Percentiles rank a stretch among this genome's conserved stretches.
These are phyloP conservation scores for Plantago lanceolata DNA, from an alignment of 305 asterid species.

Conservation along the genomic window DNA sequence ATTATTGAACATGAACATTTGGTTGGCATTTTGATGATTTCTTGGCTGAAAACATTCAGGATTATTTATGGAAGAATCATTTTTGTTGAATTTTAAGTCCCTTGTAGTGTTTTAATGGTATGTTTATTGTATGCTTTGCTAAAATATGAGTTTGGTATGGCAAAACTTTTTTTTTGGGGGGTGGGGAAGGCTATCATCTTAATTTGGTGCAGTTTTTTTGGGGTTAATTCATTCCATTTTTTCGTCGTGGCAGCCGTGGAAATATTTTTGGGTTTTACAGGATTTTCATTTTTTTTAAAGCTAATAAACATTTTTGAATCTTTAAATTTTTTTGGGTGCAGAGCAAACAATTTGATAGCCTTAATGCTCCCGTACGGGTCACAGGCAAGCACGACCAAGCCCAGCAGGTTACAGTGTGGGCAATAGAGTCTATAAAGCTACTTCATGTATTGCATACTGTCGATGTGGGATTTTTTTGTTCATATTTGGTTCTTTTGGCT, in stretches of 20 bases:
- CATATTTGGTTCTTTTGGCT: not conserved
- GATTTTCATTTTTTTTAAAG: too few species aligned
- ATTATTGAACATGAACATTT: not conserved
- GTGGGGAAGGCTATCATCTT: not conserved
- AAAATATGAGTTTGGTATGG: not conserved
- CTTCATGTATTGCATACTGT: not conserved
- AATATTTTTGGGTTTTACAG: too few species aligned
- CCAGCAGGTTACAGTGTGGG: too few species aligned
- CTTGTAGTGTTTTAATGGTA: too few species aligned
- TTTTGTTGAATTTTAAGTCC: not conserved
- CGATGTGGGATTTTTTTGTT: slow-evolving; percentile 1
- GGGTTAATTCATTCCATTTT: too few species aligned
- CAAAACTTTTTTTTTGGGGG: not conserved
- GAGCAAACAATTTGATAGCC: not conserved
- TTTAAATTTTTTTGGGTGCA: not conserved
- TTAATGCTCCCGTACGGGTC: not conserved
- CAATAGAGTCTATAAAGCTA: not conserved
- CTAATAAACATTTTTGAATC: too few species aligned
- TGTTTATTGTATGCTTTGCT: too few species aligned
- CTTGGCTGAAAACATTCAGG: too few species aligned
- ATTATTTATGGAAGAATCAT: not conserved
- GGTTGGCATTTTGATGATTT: not conserved
- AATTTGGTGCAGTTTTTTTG: not conserved
- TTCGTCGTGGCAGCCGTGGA: too few species aligned
- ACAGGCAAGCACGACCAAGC: too few species aligned